Evolutionary conservation across 805 yeast species (phyloP).

Genomic region (Teunomyces aglyptinius): DNA sequence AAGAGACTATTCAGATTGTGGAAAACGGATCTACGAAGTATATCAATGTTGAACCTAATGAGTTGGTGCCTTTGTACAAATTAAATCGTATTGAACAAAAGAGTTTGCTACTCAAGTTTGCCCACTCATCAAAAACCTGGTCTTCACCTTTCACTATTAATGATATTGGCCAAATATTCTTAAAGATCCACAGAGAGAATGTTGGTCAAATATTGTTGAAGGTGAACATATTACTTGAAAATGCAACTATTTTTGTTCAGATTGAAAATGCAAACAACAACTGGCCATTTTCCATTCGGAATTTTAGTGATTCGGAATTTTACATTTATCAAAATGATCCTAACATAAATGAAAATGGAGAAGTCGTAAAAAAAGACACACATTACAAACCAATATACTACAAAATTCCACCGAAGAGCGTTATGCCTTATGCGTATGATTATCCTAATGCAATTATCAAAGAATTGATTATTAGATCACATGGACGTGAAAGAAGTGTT

Average conservation of each 20-base stretch:
- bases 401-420: constrained; percentile 81
- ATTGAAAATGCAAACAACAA: constrained; percentile 66
- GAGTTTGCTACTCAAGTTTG: constrained; percentile 58
- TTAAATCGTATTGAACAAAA: constrained; percentile 57
- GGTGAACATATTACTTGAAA: constrained; percentile 73
- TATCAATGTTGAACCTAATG: constrained; percentile 45
- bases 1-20: constrained; percentile 54
- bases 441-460: constrained; percentile 87
- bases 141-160: constrained; percentile 84
- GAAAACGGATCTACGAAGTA: constrained; percentile 65
- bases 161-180: constrained; percentile 77
- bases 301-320: constrained; percentile 85
- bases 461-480: constrained; percentile 71
- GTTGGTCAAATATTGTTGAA: constrained; percentile 68
- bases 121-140: constrained; percentile 63
- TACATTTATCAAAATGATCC: constrained; percentile 87
- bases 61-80: constrained; percentile 59
- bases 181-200: constrained; percentile 65
- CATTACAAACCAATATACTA: constrained; percentile 78
- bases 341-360: constrained; percentile 59
- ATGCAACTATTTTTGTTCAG: constrained; percentile 77
- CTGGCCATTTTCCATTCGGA: constrained; percentile 94
- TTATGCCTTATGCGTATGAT: constrained; percentile 98
- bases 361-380: constrained; percentile 45
- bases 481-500: constrained; percentile 71